Evolutionary conservation across 2,329 filamentous ascomycete genomes (phyloP).

Genomic region (Trichoderma pleuroti): DNA sequence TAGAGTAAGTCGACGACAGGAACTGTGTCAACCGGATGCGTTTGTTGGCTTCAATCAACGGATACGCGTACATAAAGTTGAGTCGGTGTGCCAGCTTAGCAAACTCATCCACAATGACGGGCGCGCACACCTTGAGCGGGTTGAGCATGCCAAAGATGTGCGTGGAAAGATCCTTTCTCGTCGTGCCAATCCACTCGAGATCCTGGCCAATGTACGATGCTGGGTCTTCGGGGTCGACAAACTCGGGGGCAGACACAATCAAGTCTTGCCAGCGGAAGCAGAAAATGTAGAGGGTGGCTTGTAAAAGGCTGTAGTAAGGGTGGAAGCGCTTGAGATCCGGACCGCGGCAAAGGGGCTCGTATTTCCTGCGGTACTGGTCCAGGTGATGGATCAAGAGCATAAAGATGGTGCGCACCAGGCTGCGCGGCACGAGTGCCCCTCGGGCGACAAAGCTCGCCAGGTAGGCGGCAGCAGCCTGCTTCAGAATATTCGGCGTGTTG

Average conservation of each 20-base stretch:
- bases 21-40: conserved; percentile 74
- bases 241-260: conserved; percentile 58
- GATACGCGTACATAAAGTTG: conserved; percentile 83
- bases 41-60: conserved; percentile 88
- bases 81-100: conserved; percentile 83
- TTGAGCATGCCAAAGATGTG: conserved; percentile 89
- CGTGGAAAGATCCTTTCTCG: conserved; percentile 69
- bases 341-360: conserved; percentile 72
- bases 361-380: conserved; percentile 66
- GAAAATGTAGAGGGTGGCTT: conserved; percentile 89
- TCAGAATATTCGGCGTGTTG: conserved; percentile 67
- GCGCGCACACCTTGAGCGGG: conserved; percentile 90
- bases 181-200: conserved; percentile 70
- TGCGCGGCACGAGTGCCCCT: conserved; percentile 73
- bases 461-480: conserved; percentile 85
- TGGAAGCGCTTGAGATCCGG: conserved; percentile 82
- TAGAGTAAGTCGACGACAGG: conserved; percentile 54
- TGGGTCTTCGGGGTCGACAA: conserved; percentile 59
- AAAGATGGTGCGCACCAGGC: conserved; percentile 79
- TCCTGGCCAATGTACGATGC: conserved; percentile 64
- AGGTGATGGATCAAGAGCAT: conserved; percentile 74
- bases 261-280: conserved; percentile 98
- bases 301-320: conserved; percentile 82
- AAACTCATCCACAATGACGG: conserved; percentile 86
- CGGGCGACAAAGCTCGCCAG: conserved; percentile 91